Percentiles rank a stretch among this genome's conserved stretches.
phyloP scores from a whole-genome alignment of 805 yeast species.

The Metschnikowia continentalis region DNA sequence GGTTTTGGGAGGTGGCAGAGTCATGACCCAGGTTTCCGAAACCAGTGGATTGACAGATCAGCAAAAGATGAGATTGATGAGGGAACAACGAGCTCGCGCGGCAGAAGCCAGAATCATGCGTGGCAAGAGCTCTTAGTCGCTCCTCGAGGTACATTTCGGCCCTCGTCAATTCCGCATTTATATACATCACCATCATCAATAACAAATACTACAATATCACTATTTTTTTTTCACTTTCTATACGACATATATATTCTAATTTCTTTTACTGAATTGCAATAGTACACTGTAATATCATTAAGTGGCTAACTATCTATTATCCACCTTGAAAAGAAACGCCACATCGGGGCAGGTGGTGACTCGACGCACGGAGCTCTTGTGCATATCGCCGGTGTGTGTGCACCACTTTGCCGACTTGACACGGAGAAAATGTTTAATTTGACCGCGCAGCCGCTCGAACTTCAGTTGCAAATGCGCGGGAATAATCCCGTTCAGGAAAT shows the following conservation, averaged over 20 bases:
- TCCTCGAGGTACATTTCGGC: neutral
- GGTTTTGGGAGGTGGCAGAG: slow-evolving; percentile 21
- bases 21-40: slow-evolving; percentile 29
- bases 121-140: neutral
- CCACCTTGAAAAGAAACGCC: too few relatives aligned
- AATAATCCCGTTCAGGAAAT: neutral
- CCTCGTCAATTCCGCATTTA: neutral
- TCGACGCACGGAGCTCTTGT: neutral
- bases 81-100: slow-evolving; percentile 95
- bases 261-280: too few relatives aligned
- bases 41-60: slow-evolving; percentile 64
- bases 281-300: too few relatives aligned
- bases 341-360: too few relatives aligned
- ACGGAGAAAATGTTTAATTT: neutral
- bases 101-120: slow-evolving; percentile 70
- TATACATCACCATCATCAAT: neutral
- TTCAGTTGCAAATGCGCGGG: neutral
- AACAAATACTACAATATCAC: neutral
- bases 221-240: too few relatives aligned
- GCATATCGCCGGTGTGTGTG: neutral
- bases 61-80: slow-evolving; percentile 73
- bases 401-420: neutral
- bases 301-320: too few relatives aligned
- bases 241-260: too few relatives aligned
- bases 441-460: neutral